Evolutionary conservation across 1,284 basidiomycete genomes (phyloP).

Genomic region (Leucoagaricus sp.): DNA sequence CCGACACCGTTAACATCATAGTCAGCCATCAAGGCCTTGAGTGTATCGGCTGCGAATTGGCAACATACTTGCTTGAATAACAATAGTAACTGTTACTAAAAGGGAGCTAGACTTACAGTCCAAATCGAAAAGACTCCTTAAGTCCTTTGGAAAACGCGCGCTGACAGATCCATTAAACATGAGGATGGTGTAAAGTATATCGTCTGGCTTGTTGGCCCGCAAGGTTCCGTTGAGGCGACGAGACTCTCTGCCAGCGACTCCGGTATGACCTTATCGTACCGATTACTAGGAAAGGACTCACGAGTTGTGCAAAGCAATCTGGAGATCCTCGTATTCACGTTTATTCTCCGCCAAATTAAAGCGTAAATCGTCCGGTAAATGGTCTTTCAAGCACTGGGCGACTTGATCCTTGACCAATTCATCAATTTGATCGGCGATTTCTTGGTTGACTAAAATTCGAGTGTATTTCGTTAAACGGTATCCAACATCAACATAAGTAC

Average conservation of each 20-base stretch:
- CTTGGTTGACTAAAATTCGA: conserved; percentile 38
- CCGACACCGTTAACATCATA: conserved; percentile 39
- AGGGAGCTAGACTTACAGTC: conserved; percentile 36
- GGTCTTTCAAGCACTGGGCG: conserved; percentile 39
- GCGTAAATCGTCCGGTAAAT: conserved; percentile 48
- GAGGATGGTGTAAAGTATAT: conserved; percentile 45
- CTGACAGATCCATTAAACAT: conserved; percentile 46
- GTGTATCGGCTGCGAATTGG: conserved; percentile 30
- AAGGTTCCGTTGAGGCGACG: conserved; percentile 51
- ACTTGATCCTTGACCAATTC: conserved; percentile 48
- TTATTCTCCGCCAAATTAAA: conserved; percentile 48
- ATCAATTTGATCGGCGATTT: conserved; percentile 46
- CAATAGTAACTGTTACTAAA: background rate
- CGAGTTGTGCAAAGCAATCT: conserved; percentile 56
- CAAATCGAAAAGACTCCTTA: conserved; percentile 45
- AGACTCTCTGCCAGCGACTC: conserved; percentile 45
- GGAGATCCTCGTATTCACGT: conserved; percentile 47
- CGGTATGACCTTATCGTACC: background rate
- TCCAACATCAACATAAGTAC: conserved; percentile 7
- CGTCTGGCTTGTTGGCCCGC: conserved; percentile 38
- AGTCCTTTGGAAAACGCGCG: conserved; percentile 44
- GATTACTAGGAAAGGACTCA: conserved; percentile 29
- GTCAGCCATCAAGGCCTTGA: conserved; percentile 40
- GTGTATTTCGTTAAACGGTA: background rate
- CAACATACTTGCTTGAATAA: background rate